Evolutionary conservation across 2,329 filamentous ascomycete species (phyloP).

Genomic region (Aspergillus eucalypticola): DNA sequence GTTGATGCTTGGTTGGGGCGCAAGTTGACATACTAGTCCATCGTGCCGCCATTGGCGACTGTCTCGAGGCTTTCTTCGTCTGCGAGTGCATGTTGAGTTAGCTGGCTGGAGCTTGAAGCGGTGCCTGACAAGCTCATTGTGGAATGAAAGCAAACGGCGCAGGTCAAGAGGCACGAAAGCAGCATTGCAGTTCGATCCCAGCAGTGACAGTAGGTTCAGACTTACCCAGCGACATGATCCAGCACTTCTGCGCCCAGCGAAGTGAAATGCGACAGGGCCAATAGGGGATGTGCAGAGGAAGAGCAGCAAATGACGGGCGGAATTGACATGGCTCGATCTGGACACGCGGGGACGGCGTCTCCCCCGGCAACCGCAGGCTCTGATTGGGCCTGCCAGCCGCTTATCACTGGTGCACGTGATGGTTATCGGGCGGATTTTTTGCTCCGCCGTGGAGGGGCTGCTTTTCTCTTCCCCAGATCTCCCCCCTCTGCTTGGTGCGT

Average conservation of each 20-base stretch:
- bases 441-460: constrained; percentile 21
- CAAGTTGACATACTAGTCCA: constrained; percentile 54
- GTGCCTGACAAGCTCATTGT: not conserved
- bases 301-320: not conserved
- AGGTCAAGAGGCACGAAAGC: not conserved
- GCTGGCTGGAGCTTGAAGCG: not conserved
- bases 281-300: constrained; percentile 13
- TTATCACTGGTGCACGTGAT: constrained; percentile 27
- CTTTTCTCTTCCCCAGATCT: constrained; percentile 6
- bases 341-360: constrained; percentile 16
- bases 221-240: constrained; percentile 34
- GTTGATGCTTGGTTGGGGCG: not conserved
- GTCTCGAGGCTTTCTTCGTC: constrained; percentile 57
- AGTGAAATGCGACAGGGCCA: not conserved
- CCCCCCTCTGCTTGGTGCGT: constrained; percentile 4
- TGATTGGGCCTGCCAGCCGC: constrained; percentile 21
- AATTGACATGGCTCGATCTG: constrained; percentile 5
- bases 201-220: not conserved
- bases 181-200: not conserved
- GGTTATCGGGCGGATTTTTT: constrained; percentile 22
- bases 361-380: constrained; percentile 2
- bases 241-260: not conserved
- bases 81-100: constrained; percentile 19
- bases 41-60: constrained; percentile 59
- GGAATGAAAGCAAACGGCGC: not conserved